Evolutionary conservation across 371 early-diverging fungal species (phyloP), one percentile per base, ranked within the genome.

Genomic region (Paraphysoderma sedebokerense): DNA sequence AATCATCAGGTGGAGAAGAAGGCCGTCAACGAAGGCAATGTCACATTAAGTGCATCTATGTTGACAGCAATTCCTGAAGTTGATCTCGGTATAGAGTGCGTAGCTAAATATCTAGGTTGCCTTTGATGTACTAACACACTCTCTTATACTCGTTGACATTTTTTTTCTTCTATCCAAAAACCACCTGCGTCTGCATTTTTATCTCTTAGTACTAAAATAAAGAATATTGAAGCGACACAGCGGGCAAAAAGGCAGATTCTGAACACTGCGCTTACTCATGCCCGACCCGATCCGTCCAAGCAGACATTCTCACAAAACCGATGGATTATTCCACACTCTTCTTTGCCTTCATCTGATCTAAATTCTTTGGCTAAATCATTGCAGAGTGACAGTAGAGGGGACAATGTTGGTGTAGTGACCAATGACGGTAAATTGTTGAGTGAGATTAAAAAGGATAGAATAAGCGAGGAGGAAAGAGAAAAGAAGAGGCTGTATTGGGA

Each of bases 21-120:
- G 50, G 72, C 71, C 0, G 73, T 82, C 23, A 62, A 65, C 17
- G 91, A 92, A 55, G 90, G 89, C 20, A 88, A 81, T 52, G 84
- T 88, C 1, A 81, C 87, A 35, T 59, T 84, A 30, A 87, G 89
- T 2, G 70, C 89, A 8, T 71, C 82, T 31, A 89, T 92, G 90
- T 56, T 92, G 31, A 87, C 89, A 7, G 84, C 88, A 8, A 87
- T 92, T 46, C 93, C 90, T 4, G 91, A 91, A 59, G 85, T 90
- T 4, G 90, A 91, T 58, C 65, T 92, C 3, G 93, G 90, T 32
- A 79, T 84, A 32, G 77, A 72, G 80, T 82, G 70, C 51, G 66
- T 61, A 1, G n/a, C 35, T 8, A 2, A 23, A 9, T 20, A 9
- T 27, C 17, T 27, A 32, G n/a, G 11, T n/a, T 12, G 45, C 0